These are phyloP conservation scores for Rhodotorula sphaerocarpa DNA, from an alignment of 768 basidiomycete genomes.

Conservation along the genomic window DNA sequence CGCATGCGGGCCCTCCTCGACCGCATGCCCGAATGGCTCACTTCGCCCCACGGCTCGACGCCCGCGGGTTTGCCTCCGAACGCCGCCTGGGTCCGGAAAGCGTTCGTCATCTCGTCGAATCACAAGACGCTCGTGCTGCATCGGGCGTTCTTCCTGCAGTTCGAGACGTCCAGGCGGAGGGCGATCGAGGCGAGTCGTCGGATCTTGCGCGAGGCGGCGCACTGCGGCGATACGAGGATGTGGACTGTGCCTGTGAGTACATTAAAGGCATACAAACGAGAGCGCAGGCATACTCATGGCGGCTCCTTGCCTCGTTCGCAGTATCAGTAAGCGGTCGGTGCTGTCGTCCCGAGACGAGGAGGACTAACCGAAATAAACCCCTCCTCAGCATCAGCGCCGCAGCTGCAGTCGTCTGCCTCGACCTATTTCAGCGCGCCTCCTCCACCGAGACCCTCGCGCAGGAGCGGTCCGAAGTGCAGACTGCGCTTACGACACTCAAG, in stretches of 20 bases:
- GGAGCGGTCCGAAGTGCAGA: conserved; percentile 2
- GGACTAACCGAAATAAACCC: too few relatives aligned
- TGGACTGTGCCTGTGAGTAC: conserved; percentile 7
- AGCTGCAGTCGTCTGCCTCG: conserved; percentile 15
- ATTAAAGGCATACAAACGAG: background rate
- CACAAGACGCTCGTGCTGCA: conserved; percentile 15
- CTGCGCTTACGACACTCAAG: background rate
- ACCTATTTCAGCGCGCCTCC: conserved; percentile 20
- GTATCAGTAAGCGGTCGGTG: conserved; percentile 50
- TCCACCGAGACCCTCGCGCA: background rate
- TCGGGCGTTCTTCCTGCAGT: conserved; percentile 7
- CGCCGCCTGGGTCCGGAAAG: conserved; percentile 4
- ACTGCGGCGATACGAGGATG: background rate
- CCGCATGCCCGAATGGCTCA: background rate
- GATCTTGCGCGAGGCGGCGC: conserved; percentile 4
- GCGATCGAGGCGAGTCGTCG: conserved; percentile 6
- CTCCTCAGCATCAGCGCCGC: conserved; percentile 7
- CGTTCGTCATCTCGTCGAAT: conserved; percentile 1
- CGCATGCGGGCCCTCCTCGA: conserved; percentile 2
- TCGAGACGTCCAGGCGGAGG: conserved; percentile 4
- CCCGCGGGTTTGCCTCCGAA: conserved; percentile 6
- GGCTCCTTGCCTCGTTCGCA: background rate
- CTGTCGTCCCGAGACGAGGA: too few relatives aligned
- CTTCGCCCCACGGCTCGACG: background rate
- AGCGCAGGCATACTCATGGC: too few relatives aligned